phyloP scores from a whole-genome alignment of 495 filamentous ascomycete genomes.

The Polyplosphaeria fusca region DNA sequence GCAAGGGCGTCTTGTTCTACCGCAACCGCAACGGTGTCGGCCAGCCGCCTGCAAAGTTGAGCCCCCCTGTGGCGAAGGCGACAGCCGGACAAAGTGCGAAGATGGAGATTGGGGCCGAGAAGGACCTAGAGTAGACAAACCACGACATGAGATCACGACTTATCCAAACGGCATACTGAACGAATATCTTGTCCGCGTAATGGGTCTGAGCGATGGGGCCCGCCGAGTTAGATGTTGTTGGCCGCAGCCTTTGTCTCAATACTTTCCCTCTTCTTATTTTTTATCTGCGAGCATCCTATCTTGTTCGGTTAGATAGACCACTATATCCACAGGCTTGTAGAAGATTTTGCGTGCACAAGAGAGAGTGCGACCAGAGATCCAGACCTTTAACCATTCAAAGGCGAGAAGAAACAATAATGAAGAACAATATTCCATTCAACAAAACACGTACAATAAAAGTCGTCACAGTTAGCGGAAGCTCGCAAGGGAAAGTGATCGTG shows the following conservation, averaged over 20 bases:
- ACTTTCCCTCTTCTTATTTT: background rate
- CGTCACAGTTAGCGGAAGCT: too few relatives aligned
- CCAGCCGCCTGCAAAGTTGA: conserved; percentile 35
- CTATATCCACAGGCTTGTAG: conserved; percentile 8
- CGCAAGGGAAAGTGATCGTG: too few relatives aligned
- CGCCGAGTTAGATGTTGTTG: too few relatives aligned
- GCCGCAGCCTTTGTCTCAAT: background rate
- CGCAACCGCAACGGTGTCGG: conserved; percentile 64
- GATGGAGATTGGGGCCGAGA: conserved; percentile 33
- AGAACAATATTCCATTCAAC: too few relatives aligned
- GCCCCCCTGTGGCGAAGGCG: conserved; percentile 23
- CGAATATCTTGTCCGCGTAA: background rate
- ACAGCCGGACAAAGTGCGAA: conserved; percentile 25
- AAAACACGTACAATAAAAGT: too few relatives aligned
- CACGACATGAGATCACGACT: background rate
- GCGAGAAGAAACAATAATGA: too few relatives aligned
- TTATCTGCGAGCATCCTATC: too few relatives aligned
- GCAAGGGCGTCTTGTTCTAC: conserved; percentile 67
- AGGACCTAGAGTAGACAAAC: conserved; percentile 27
- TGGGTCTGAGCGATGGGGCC: too few relatives aligned
- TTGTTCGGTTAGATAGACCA: conserved; percentile 7
- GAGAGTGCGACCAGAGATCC: too few relatives aligned
- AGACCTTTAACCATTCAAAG: too few relatives aligned
- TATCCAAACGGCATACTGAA: background rate
- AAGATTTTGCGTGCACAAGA: too few relatives aligned